Evolutionary conservation across 371 early-diverging fungal genomes (phyloP).

Genomic region (Basidiobolus heterosporus): DNA sequence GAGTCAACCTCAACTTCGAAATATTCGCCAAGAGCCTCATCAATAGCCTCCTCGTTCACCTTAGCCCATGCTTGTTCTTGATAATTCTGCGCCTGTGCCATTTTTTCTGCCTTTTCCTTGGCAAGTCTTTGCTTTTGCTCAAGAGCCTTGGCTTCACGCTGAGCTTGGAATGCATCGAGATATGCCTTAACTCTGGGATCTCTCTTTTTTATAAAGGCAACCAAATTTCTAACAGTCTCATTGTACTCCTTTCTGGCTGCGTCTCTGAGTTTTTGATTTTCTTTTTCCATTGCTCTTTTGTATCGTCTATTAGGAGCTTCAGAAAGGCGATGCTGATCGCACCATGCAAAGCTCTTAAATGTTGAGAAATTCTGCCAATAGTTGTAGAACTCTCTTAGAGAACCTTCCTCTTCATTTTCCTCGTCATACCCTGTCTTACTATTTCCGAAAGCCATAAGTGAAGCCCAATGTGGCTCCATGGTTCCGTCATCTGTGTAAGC

Average conservation of each 20-base stretch:
- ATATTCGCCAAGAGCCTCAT: slow-evolving; percentile 12
- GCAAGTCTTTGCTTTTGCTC: slow-evolving; percentile 31
- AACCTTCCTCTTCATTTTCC: slow-evolving; percentile 10
- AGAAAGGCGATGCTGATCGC: slow-evolving; percentile 65
- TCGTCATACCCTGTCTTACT: slow-evolving; percentile 27
- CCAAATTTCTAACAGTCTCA: slow-evolving; percentile 51
- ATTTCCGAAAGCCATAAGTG: slow-evolving; percentile 32
- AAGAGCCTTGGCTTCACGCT: slow-evolving; percentile 23
- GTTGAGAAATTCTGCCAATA: slow-evolving; percentile 62
- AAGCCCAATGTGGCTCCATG: slow-evolving; percentile 15
- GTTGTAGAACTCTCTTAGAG: slow-evolving; percentile 41
- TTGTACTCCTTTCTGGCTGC: slow-evolving; percentile 65
- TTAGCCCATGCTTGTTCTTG: slow-evolving; percentile 47
- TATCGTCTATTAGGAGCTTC: slow-evolving; percentile 70
- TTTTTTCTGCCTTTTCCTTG: slow-evolving; percentile 27
- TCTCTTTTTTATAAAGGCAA: slow-evolving; percentile 43
- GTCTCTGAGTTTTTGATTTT: slow-evolving; percentile 78
- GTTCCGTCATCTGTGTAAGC: slow-evolving; percentile 16
- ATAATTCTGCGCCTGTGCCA: slow-evolving; percentile 26
- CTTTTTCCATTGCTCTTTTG: slow-evolving; percentile 77
- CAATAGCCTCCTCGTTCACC: slow-evolving; percentile 12
- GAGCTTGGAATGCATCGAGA: slow-evolving; percentile 25
- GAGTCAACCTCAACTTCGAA: slow-evolving; percentile 21
- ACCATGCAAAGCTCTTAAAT: slow-evolving; percentile 73
- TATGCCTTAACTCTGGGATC: slow-evolving; percentile 57